phyloP scores from a whole-genome alignment of 176 grass and related monocot genomes.

The Triticum turgidum region DNA sequence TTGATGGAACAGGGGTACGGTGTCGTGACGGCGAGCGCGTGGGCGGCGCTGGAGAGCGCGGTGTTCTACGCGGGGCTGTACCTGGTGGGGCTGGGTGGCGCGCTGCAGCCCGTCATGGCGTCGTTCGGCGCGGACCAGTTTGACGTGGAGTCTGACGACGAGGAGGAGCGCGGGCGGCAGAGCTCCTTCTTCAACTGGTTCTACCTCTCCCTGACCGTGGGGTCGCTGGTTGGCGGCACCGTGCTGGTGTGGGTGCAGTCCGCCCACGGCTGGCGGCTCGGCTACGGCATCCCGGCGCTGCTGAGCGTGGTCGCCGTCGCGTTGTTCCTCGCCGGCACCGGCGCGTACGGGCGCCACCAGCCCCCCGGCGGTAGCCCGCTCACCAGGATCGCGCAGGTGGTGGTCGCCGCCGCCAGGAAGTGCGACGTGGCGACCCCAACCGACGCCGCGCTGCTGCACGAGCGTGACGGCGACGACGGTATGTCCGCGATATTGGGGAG shows the following conservation, averaged over 20 bases:
- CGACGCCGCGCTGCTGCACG: slow-evolving; percentile 31
- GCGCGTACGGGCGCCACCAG: slow-evolving; percentile 24
- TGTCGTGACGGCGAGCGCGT: slow-evolving; percentile 27
- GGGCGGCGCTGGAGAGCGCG: not conserved
- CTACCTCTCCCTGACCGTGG: slow-evolving; percentile 41
- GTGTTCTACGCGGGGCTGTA: slow-evolving; percentile 45
- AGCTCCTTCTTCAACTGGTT: slow-evolving; percentile 71
- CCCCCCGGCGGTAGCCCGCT: slow-evolving; percentile 32
- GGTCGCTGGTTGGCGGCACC: slow-evolving; percentile 41
- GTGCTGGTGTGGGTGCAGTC: slow-evolving; percentile 55
- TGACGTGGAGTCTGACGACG: slow-evolving; percentile 12
- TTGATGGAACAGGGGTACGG: slow-evolving; percentile 1
- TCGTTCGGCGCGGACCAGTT: slow-evolving; percentile 54
- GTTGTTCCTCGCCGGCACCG: slow-evolving; percentile 22
- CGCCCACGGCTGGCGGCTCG: slow-evolving; percentile 41
- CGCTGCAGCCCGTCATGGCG: slow-evolving; percentile 25
- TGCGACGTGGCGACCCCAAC: not conserved
- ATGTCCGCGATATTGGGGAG: slow-evolving; percentile 47
- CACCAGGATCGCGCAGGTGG: slow-evolving; percentile 49
- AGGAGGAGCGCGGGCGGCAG: not conserved
- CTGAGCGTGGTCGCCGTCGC: slow-evolving; percentile 21
- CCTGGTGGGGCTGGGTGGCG: slow-evolving; percentile 38
- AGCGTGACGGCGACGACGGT: slow-evolving; percentile 16
- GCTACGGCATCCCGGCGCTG: slow-evolving; percentile 39
- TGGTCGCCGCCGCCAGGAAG: slow-evolving; percentile 37